Evolutionary conservation across 108 stramenopile species (phyloP), one percentile per base, ranked within the genome.

Genomic region (Chaetoceros tenuissimus): DNA sequence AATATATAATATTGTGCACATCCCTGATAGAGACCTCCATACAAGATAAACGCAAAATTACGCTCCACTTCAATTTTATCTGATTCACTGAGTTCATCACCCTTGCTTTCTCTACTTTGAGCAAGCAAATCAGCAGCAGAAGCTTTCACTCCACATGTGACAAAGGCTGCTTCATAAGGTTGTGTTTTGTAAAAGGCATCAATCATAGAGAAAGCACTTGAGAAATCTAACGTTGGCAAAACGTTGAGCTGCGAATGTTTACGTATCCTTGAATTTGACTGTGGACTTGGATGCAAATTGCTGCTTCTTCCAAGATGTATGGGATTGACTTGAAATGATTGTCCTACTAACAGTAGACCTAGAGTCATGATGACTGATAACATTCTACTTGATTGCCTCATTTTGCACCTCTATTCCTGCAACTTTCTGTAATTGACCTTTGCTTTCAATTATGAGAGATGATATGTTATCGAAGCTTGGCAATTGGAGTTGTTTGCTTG

Each of bases 1-100:
- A 63, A 82, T 8, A 82, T 50, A 50, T 59, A 72, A 29, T 78
- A 46, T 25, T 72, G 72, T 10, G 51, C 67, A 31, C 59, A 59
- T 20, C 81, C 81, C 65, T 78, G 77, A 53, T 82, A 82, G 29
- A 82, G 22, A 21, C 75, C 77, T 7, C 81, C 81, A 54, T 82
- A 78, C 0, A 78, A 31, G 22, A 78, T 29, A 53, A 82, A 82
- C 17, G 66, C 72, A 20, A 74, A 19, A 23, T 66, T 68, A n/a
- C 81, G 55, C 10, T 48, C 31, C 29, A 61, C 34, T 31, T 79
- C 66, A 34, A 79, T 29, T 46, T 62, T 19, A 25, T 53, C 2
- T 52, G 21, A 24, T 47, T 23, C 5, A 1, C 48, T 0, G 23
- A 28, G 5, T 19, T 24, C 23, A 18, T 2, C 31, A 21, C 19